These are phyloP conservation scores for Ligustrum vulgare DNA, from an alignment of 257 asterid species.

Conservation along the genomic window DNA sequence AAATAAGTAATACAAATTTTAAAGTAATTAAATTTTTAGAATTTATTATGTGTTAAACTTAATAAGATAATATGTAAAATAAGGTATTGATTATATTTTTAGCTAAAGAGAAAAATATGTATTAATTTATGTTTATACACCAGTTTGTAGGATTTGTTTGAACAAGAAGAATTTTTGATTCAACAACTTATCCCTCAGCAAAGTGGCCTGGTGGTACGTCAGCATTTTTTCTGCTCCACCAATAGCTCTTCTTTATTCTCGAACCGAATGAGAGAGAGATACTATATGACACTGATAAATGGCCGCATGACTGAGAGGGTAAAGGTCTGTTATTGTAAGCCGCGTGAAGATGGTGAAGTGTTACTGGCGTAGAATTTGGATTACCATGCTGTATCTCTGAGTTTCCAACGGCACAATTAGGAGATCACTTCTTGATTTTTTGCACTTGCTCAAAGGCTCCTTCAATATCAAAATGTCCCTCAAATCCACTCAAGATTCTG, in stretches of 20 bases:
- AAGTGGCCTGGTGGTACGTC: constrained; percentile 59
- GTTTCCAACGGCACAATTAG: constrained; percentile 3
- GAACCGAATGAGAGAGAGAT: too few relatives aligned
- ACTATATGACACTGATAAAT: too few relatives aligned
- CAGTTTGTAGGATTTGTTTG: too few relatives aligned
- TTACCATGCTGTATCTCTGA: constrained; percentile 29
- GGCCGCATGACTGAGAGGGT: constrained; percentile 35
- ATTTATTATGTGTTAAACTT: too few relatives aligned
- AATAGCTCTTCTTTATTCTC: too few relatives aligned
- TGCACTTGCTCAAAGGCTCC: constrained; percentile 21
- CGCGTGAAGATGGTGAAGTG: neutral
- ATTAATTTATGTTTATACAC: too few relatives aligned
- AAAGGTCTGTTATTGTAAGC: neutral
- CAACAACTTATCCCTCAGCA: constrained; percentile 47
- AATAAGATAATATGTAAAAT: too few relatives aligned
- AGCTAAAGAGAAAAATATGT: too few relatives aligned
- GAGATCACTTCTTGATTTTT: constrained; percentile 18
- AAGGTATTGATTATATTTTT: too few relatives aligned
- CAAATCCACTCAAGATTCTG: constrained; percentile 35
- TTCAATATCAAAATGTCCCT: constrained; percentile 51
- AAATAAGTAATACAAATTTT: too few relatives aligned
- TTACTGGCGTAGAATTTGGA: constrained; percentile 35
- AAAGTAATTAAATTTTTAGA: too few relatives aligned
- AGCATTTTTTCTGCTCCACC: neutral
- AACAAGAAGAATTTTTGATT: too few relatives aligned